Percentiles rank a stretch among this genome's conserved stretches.
phyloP scores from a whole-genome alignment of 2,329 filamentous ascomycete genomes.

The Epichloe sibirici region DNA sequence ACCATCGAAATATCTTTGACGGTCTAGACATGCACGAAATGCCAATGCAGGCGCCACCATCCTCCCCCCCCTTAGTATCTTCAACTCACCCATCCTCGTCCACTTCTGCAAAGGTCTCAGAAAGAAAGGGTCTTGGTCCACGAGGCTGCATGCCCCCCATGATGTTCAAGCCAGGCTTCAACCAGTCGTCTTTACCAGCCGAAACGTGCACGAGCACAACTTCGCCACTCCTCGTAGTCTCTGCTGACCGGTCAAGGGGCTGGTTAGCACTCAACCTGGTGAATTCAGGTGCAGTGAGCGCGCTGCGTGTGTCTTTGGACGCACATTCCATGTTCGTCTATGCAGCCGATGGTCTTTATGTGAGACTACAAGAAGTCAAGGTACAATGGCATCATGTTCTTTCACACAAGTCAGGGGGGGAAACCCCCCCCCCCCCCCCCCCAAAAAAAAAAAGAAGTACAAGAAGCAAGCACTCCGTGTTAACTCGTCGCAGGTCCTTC shows the following conservation, averaged over 20 bases:
- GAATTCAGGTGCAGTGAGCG: constrained; percentile 3
- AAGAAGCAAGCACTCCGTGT: too few species aligned
- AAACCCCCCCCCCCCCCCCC: too few species aligned
- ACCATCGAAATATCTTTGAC: background rate
- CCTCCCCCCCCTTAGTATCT: background rate
- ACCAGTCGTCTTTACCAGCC: background rate
- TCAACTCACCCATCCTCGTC: background rate
- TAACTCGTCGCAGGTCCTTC: background rate
- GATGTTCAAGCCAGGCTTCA: constrained; percentile 4
- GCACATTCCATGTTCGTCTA: constrained; percentile 4
- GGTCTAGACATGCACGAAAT: background rate
- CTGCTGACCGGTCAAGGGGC: background rate
- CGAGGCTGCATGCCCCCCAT: constrained; percentile 2
- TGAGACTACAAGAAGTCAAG: background rate
- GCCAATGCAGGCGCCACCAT: background rate
- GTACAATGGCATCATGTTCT: background rate
- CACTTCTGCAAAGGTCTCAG: too few species aligned
- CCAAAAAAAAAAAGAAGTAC: too few species aligned
- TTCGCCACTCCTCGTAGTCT: background rate
- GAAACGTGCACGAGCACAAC: constrained; percentile 4
- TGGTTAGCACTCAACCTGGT: constrained; percentile 5
- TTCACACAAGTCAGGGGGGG: too few species aligned
- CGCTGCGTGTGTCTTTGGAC: constrained; percentile 4
- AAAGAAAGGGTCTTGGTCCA: background rate
- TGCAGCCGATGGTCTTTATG: constrained; percentile 3